phyloP scores from a whole-genome alignment of 2,329 filamentous ascomycete genomes.

The Annulohypoxylon truncatum region DNA sequence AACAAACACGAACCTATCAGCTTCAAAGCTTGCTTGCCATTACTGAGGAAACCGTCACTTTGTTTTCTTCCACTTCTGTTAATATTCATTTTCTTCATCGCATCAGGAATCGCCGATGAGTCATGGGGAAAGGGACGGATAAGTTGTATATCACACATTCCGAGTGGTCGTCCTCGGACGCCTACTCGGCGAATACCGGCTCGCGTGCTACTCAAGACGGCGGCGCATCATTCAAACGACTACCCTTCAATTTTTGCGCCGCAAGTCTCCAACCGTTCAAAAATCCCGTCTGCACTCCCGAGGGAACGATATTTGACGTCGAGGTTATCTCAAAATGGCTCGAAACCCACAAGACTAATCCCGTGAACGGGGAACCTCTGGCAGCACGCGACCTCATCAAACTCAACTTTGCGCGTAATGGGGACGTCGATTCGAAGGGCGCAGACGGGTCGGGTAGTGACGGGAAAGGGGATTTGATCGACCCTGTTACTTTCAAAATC shows the following conservation, averaged over 20 bases:
- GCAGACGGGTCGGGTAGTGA: conserved; percentile 59
- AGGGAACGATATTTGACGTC: conserved; percentile 93
- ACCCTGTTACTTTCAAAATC: conserved; percentile 96
- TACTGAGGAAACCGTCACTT: neutral
- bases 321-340: conserved; percentile 96
- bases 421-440: conserved; percentile 67
- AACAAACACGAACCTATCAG: neutral
- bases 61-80: neutral
- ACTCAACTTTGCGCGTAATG: conserved; percentile 91
- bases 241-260: conserved; percentile 98
- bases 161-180: conserved; percentile 93
- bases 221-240: conserved; percentile 80
- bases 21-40: conserved; percentile 7
- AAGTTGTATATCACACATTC: conserved; percentile 88
- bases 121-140: conserved; percentile 66
- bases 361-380: conserved; percentile 83
- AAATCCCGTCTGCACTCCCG: conserved; percentile 89
- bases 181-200: conserved; percentile 84
- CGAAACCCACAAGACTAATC: conserved; percentile 92
- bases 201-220: conserved; percentile 65
- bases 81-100: conserved; percentile 1
- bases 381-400: conserved; percentile 87
- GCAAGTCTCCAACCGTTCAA: conserved; percentile 94
- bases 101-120: conserved; percentile 19
- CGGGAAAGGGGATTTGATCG: conserved; percentile 82